Evolutionary conservation across 805 yeast genomes (phyloP).

Genomic region (Candida glaebosa): DNA sequence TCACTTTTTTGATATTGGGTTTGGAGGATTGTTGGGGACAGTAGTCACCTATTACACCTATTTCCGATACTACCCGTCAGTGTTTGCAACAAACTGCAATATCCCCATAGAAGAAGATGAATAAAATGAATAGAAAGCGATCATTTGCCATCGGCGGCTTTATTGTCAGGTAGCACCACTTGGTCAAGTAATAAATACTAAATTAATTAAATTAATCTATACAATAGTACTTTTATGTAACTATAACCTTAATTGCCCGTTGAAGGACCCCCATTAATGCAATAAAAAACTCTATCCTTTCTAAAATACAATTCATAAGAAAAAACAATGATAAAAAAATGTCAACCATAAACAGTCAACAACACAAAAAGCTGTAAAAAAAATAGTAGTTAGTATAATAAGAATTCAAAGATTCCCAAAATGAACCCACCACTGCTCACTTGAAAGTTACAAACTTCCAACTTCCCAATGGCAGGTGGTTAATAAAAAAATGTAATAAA

Average conservation of each 20-base stretch:
- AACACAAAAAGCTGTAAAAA: conserved; percentile 7
- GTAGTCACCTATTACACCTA: conserved; percentile 13
- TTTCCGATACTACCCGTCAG: conserved; percentile 8
- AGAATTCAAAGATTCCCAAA: background rate
- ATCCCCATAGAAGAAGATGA: conserved; percentile 6
- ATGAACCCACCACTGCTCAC: too few species aligned
- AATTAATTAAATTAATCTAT: background rate
- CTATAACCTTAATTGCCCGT: conserved; percentile 40
- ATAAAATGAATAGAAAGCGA: too few species aligned
- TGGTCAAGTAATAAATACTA: too few species aligned
- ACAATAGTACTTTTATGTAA: conserved; percentile 2
- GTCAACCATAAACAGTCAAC: conserved; percentile 5
- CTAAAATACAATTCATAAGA: conserved; percentile 15
- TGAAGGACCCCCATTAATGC: conserved; percentile 51
- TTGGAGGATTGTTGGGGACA: conserved; percentile 27
- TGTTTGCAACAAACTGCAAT: conserved; percentile 5
- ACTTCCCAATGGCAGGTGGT: too few species aligned
- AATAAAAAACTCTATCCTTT: conserved; percentile 36
- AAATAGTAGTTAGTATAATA: background rate
- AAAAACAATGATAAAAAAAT: conserved; percentile 17
- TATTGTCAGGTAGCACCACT: too few species aligned
- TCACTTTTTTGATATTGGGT: conserved; percentile 28
- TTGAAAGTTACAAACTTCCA: too few species aligned
- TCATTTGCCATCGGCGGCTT: too few species aligned
- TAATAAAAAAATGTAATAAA: conserved; percentile 9